Evolutionary conservation across 768 basidiomycete genomes (phyloP).

Genomic region (Lentinula detonsa): DNA sequence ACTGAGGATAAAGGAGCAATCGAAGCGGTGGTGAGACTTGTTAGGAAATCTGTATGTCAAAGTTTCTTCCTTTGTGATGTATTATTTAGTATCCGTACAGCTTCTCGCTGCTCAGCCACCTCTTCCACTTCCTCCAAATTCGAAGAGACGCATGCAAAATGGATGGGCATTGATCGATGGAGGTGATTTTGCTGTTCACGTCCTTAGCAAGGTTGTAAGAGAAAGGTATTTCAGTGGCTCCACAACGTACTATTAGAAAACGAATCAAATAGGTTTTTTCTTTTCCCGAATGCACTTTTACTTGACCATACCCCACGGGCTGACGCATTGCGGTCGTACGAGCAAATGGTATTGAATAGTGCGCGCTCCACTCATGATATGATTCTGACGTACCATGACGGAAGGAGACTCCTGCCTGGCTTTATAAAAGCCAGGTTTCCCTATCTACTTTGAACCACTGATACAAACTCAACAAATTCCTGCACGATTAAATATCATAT

Average conservation of each 20-base stretch:
- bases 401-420: background rate
- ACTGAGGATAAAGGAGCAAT: constrained; percentile 76
- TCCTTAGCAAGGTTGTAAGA: constrained; percentile 59
- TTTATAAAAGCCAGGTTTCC: background rate
- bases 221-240: constrained; percentile 57
- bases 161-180: constrained; percentile 86
- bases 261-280: background rate
- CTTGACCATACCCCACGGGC: background rate
- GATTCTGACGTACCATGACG: constrained; percentile 1
- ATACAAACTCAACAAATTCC: background rate
- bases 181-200: constrained; percentile 74
- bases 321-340: background rate
- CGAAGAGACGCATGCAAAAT: constrained; percentile 51
- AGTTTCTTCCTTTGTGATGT: constrained; percentile 19
- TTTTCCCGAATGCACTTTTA: no score
- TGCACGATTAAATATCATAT: background rate
- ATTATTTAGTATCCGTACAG: constrained; percentile 25
- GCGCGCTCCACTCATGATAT: background rate
- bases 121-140: constrained; percentile 55
- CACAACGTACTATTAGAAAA: background rate
- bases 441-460: background rate
- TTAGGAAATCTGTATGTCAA: constrained; percentile 55
- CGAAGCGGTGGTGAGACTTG: constrained; percentile 63
- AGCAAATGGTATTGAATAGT: background rate
- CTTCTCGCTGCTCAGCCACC: constrained; percentile 54